phyloP scores from a whole-genome alignment of 306 rosid species.

The Pterocarpus macrocarpus region DNA sequence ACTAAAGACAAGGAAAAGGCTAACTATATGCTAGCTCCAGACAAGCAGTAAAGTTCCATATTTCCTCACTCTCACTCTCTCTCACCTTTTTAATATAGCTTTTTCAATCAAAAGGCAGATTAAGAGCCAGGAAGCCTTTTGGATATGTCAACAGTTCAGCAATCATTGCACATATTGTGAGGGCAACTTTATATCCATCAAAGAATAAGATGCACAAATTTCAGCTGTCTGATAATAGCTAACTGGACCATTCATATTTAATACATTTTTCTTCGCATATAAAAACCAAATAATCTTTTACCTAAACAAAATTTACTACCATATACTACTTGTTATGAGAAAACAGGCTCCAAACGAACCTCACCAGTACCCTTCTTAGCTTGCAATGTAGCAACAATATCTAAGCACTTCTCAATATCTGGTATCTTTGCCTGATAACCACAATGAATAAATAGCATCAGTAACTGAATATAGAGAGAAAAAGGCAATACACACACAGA shows the following conservation, averaged over 20 bases:
- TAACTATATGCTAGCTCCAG: background rate
- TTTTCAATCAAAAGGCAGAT: background rate
- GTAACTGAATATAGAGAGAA: background rate
- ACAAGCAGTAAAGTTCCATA: background rate
- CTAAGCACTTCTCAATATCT: conserved; percentile 93
- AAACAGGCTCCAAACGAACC: conserved; percentile 70
- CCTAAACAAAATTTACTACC: background rate
- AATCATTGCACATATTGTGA: conserved; percentile 4
- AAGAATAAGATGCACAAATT: background rate
- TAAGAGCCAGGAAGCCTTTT: background rate
- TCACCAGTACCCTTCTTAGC: conserved; percentile 96
- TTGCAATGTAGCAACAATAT: conserved; percentile 79
- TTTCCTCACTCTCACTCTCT: background rate
- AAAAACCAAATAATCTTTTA: background rate
- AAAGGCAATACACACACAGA: conserved; percentile 16
- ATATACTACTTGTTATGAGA: conserved; percentile 3
- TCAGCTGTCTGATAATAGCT: background rate
- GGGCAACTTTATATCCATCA: background rate
- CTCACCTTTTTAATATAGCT: background rate
- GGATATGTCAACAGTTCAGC: background rate
- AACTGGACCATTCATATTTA: conserved; percentile 27
- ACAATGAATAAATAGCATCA: conserved; percentile 43
- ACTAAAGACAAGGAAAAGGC: background rate
- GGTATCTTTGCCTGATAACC: conserved; percentile 91
- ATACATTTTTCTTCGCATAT: conserved; percentile 11